A percentile compares a stretch with the other conserved stretches of the same genome.
These are phyloP conservation scores for Herpotrichia juniperi DNA, from an alignment of 2,329 filamentous ascomycete genomes.

Conservation along the genomic window DNA sequence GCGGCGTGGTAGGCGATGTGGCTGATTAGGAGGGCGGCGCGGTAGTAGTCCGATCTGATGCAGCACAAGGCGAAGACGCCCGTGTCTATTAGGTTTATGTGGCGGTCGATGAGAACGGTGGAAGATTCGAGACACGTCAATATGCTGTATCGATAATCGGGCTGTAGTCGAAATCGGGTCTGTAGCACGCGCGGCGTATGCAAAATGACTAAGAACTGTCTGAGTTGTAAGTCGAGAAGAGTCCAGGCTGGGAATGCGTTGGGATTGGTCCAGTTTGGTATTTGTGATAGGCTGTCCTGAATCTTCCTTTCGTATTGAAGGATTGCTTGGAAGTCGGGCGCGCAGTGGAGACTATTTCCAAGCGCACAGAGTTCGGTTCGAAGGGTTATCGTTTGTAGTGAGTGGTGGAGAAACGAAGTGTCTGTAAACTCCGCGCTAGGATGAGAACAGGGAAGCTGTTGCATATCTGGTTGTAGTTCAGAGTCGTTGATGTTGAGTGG, in stretches of 20 bases:
- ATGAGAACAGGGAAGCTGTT: conserved; percentile 11
- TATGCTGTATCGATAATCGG: conserved; percentile 10
- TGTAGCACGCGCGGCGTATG: conserved; percentile 16
- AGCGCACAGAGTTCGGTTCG: conserved; percentile 15
- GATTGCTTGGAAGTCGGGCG: conserved; percentile 14
- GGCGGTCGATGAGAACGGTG: conserved; percentile 14
- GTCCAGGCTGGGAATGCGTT: conserved; percentile 15
- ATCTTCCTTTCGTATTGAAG: conserved; percentile 19
- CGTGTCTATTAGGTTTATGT: conserved; percentile 14
- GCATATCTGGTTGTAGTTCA: conserved; percentile 40
- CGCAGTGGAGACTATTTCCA: conserved; percentile 12
- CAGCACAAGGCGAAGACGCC: conserved; percentile 19
- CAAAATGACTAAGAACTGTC: conserved; percentile 30
- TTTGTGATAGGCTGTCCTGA: conserved; percentile 7
- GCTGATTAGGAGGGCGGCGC: conserved; percentile 23
- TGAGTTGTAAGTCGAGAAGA: conserved; percentile 30
- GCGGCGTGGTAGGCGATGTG: conserved; percentile 26
- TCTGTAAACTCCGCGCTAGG: conserved; percentile 22
- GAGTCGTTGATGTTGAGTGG: conserved; percentile 58
- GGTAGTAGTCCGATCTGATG: conserved; percentile 25
- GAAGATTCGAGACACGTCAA: conserved; percentile 18
- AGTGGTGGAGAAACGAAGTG: conserved; percentile 21
- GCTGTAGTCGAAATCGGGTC: neutral
- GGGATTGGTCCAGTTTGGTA: conserved; percentile 18
- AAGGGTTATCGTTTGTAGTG: conserved; percentile 10